Percentiles rank a stretch among this genome's conserved stretches.
Evolutionary conservation across 805 yeast genomes (phyloP).

Genomic region (Groenewaldozyma tartarivorans): DNA sequence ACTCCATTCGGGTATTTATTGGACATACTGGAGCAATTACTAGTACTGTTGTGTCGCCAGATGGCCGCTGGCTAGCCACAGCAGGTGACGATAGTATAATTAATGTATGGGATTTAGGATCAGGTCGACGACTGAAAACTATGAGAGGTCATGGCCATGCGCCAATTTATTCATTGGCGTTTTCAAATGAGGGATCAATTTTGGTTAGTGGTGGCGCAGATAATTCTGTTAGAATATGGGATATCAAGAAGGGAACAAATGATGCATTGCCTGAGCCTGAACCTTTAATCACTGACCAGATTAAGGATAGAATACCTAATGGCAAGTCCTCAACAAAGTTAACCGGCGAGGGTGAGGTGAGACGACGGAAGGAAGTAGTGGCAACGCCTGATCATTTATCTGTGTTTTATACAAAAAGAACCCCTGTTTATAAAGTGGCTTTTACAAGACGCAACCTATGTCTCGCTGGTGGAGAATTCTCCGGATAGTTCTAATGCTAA

Average conservation of each 20-base stretch:
- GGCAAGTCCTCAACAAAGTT: slow-evolving; percentile 9
- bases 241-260: slow-evolving; percentile 71
- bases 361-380: slow-evolving; percentile 55
- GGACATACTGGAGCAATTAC: slow-evolving; percentile 90
- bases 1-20: slow-evolving; percentile 80
- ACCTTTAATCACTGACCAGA: slow-evolving; percentile 33
- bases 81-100: slow-evolving; percentile 91
- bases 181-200: slow-evolving; percentile 80
- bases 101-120: slow-evolving; percentile 88
- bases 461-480: slow-evolving; percentile 85
- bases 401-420: slow-evolving; percentile 84
- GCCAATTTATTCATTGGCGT: slow-evolving; percentile 74
- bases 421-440: slow-evolving; percentile 88
- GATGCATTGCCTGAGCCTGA: slow-evolving; percentile 77
- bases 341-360: slow-evolving; percentile 10
- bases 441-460: slow-evolving; percentile 87
- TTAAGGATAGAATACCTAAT: slow-evolving; percentile 6
- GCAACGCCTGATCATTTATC: slow-evolving; percentile 88
- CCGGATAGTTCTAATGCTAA: slow-evolving; percentile 24
- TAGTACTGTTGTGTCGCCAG: slow-evolving; percentile 83
- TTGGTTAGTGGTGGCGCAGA: slow-evolving; percentile 91
- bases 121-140: slow-evolving; percentile 77
- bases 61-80: slow-evolving; percentile 92
- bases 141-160: slow-evolving; percentile 94
- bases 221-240: slow-evolving; percentile 92